A percentile compares a stretch with the other conserved stretches of the same genome.
Conservation (phyloP, 106 monocot genomes). For the Platanthera guangdongensis region DNA sequence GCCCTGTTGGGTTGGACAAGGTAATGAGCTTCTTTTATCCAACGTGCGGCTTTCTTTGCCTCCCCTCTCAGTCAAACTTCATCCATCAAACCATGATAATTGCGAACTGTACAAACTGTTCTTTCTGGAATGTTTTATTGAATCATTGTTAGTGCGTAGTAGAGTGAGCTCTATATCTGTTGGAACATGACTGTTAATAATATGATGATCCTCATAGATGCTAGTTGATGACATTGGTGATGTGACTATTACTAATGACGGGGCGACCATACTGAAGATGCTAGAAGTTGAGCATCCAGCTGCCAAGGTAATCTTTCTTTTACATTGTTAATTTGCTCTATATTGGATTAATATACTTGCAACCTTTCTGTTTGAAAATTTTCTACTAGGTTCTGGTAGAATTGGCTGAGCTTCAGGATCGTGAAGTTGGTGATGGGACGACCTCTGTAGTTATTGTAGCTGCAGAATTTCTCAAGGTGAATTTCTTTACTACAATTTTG, state of each 20-base stretch:
- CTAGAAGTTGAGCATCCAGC: constrained; percentile 98
- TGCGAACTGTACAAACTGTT: not conserved
- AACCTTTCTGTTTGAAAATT: not conserved
- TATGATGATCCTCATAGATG: constrained; percentile 42
- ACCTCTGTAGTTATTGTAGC: constrained; percentile 90
- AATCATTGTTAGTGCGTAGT: not conserved
- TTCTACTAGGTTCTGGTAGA: constrained; percentile 82
- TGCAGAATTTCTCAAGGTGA: constrained; percentile 91
- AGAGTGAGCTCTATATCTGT: not conserved
- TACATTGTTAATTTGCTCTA: not conserved
- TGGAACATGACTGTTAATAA: not conserved
- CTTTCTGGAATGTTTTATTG: not conserved
- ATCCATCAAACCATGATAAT: not conserved
- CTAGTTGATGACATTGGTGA: constrained; percentile 99
- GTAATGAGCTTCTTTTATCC: constrained; percentile 8
- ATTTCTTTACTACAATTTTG: not conserved
- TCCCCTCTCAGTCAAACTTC: not conserved
- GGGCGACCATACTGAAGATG: constrained; percentile 98
- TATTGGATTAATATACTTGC: not conserved
- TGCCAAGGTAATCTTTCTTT: constrained; percentile 61
- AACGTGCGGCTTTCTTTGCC: not conserved
- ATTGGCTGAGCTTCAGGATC: constrained; percentile 95
- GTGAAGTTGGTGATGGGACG: constrained; percentile 98
- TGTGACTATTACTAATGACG: constrained; percentile 99
- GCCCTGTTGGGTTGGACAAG: constrained; percentile 98